A percentile compares a stretch with the other conserved stretches of the same genome.
Evolutionary conservation across 2,329 filamentous ascomycete species (phyloP).

Genomic region (Diaporthe helianthi): DNA sequence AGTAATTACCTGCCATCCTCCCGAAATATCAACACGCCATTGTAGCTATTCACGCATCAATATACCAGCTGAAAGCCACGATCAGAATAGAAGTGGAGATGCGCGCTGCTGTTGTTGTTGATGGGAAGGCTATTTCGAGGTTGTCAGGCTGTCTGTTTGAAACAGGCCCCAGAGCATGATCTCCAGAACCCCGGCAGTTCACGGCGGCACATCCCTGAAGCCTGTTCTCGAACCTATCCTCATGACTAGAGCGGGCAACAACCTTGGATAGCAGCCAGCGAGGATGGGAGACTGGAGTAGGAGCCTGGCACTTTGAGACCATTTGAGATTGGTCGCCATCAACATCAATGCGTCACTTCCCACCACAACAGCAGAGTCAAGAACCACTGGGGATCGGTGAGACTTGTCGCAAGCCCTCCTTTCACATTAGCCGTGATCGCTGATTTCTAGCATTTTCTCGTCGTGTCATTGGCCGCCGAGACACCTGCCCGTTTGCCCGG

Average conservation of each 20-base stretch:
- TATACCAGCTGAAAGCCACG: not conserved
- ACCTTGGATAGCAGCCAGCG: not conserved
- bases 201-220: not conserved
- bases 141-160: not conserved
- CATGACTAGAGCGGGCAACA: too few relatives aligned
- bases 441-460: not conserved
- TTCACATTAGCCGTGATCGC: conserved; percentile 5
- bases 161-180: conserved; percentile 7
- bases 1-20: not conserved
- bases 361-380: not conserved
- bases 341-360: not conserved
- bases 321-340: not conserved
- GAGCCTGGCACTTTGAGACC: too few relatives aligned
- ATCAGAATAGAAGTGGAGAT: not conserved
- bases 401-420: not conserved
- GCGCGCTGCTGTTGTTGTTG: not conserved
- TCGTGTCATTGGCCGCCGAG: conserved; percentile 10
- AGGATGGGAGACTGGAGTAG: not conserved
- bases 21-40: not conserved
- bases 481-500: conserved; percentile 12
- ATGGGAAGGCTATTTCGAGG: not conserved
- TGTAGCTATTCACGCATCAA: not conserved
- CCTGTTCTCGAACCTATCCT: not conserved
- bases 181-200: not conserved
- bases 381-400: not conserved